Evolutionary conservation across 2,329 filamentous ascomycete species (phyloP).

Genomic region (Ceratocystiopsis sp.): DNA sequence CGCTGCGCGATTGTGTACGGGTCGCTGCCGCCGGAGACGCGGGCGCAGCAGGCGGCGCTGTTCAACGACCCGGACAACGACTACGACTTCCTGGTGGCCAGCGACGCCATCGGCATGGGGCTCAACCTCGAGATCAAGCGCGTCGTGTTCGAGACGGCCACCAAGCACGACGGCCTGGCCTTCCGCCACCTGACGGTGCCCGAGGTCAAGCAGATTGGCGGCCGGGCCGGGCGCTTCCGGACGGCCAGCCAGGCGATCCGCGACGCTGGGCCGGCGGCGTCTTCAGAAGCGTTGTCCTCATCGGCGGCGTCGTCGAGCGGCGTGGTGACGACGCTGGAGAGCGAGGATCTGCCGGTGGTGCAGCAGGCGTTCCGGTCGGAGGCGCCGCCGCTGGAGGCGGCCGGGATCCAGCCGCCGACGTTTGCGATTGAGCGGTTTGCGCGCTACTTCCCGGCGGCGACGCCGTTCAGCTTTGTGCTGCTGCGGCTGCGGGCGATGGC

Average conservation of each 20-base stretch:
- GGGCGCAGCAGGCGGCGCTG: conserved; percentile 74
- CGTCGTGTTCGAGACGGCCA: conserved; percentile 65
- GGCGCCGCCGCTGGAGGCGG: conserved; percentile 48
- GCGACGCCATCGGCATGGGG: conserved; percentile 80
- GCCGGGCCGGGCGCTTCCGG: conserved; percentile 74
- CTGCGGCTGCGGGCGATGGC: conserved; percentile 56
- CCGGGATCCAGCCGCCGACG: conserved; percentile 58
- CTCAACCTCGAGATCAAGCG: conserved; percentile 85
- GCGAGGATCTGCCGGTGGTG: conserved; percentile 48
- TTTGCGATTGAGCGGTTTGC: conserved; percentile 58
- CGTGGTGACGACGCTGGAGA: conserved; percentile 62
- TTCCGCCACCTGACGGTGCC: conserved; percentile 47
- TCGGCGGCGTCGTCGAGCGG: conserved; percentile 29
- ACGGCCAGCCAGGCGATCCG: conserved; percentile 43
- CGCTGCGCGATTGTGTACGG: conserved; percentile 91
- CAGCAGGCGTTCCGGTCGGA: conserved; percentile 44
- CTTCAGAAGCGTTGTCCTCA: background rate
- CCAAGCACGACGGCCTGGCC: conserved; percentile 50
- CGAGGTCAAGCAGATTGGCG: conserved; percentile 88
- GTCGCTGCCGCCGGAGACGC: conserved; percentile 75
- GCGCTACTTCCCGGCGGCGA: conserved; percentile 62
- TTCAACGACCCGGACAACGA: conserved; percentile 95
- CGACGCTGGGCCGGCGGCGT: background rate
- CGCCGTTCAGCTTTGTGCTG: conserved; percentile 71
- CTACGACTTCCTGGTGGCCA: conserved; percentile 79